These are phyloP conservation scores for Ophiostoma australiae DNA, from an alignment of 2,329 filamentous ascomycete genomes.

Conservation along the genomic window DNA sequence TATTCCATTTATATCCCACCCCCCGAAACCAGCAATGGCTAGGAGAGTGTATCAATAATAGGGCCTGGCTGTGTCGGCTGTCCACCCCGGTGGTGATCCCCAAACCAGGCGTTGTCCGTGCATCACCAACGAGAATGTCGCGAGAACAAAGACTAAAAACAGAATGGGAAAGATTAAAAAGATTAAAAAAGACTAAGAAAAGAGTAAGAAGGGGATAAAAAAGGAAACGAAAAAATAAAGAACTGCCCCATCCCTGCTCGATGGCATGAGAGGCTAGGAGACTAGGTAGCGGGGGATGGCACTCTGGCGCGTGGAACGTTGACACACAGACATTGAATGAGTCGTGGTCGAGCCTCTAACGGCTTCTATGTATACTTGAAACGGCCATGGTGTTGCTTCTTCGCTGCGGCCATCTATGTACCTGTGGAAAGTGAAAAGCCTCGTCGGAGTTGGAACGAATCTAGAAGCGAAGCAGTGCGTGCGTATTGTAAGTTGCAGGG, in stretches of 20 bases:
- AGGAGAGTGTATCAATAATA: conserved; percentile 16
- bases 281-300: conserved; percentile 16
- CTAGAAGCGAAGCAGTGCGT: background rate
- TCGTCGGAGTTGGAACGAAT: background rate
- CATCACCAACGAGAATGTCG: conserved; percentile 15
- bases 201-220: background rate
- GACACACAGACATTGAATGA: conserved; percentile 24
- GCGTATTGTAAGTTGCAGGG: background rate
- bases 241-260: background rate
- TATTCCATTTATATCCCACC: conserved; percentile 14
- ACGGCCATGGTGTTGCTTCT: conserved; percentile 21
- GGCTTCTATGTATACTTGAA: conserved; percentile 21
- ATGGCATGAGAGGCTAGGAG: conserved; percentile 2
- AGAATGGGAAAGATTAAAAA: too few species aligned
- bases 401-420: background rate
- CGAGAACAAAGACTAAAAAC: conserved; percentile 4
- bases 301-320: conserved; percentile 21
- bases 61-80: conserved; percentile 19
- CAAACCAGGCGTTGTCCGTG: conserved; percentile 12
- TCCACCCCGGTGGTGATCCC: conserved; percentile 18
- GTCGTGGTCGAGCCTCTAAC: conserved; percentile 18
- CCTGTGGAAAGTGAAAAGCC: conserved; percentile 3
- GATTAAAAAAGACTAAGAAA: background rate
- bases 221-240: too few species aligned
- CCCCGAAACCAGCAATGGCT: conserved; percentile 15